Base-by-base conservation (phyloP, 495 filamentous ascomycete genomes). In the Neurospora sp. region DNA sequence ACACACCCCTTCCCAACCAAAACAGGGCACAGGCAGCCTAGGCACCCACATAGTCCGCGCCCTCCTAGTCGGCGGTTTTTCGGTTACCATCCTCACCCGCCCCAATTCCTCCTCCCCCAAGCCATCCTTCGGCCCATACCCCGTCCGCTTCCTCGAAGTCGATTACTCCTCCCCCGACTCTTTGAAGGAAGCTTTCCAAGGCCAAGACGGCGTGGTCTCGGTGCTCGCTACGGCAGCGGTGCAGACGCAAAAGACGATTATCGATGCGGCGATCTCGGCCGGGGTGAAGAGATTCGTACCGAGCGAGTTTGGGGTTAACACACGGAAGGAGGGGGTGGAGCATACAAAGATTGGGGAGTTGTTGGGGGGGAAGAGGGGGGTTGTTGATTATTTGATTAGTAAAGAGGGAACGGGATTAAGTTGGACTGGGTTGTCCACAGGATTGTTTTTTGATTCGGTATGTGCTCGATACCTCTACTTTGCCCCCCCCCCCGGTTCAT, bases 231-330 rank as follows among this genome's bases (percentile, higher is more conserved):
- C 79, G 5, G 66, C 75, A 0, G 81, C 78, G 0, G 42, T 88
- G 23, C 73, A 75, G 1, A 76, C 75, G 0, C 88, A 92, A 73
- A 79, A 78, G 9, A 72, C 77, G 0, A 81, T 91, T 35, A 85
- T 92, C 14, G 89, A 92, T 71, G 91, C 90, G 3, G 85, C 89
- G 0, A 77, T 88, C 20, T 83, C 84, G 0, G 90, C 88, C 1
- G 85, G 86, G 16, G 89, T 93, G 4, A 83, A 86, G 78, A 86
- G 90, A 38, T 90, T 91, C 75, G 83, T 93, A 60, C 91, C 90
- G 0, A 88, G 86, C 12, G 90, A 91, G 74, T 93, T 89, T 73
- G 91, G 91, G 2, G 73, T 84, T 71, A 84, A 90, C 73, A 84
- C 83, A 27, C 78, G 84, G 73, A 76, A 77, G 66, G 8, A 5